phyloP scores from a whole-genome alignment of 2,329 filamentous ascomycete species.

The Neofusicoccum laricinum region DNA sequence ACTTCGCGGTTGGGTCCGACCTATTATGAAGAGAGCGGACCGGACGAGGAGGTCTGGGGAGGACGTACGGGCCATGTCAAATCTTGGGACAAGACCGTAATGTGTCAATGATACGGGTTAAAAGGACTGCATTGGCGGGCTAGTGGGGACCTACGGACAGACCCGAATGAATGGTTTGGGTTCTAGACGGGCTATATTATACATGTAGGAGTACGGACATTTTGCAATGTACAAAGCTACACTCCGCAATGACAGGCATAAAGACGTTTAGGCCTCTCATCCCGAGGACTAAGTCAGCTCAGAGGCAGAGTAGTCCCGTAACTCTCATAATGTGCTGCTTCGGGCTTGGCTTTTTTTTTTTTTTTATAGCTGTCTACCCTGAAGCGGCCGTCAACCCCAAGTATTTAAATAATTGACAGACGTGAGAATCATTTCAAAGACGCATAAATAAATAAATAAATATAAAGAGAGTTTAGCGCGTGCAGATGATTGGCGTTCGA shows the following conservation, averaged over 20 bases:
- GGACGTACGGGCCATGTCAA: background rate
- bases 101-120: background rate
- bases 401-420: too few species aligned
- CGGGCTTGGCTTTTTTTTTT: too few species aligned
- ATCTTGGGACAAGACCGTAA: background rate
- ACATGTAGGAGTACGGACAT: background rate
- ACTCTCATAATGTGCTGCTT: too few species aligned
- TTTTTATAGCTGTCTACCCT: too few species aligned
- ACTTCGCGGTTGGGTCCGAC: background rate
- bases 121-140: background rate
- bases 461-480: too few species aligned
- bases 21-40: background rate
- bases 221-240: background rate
- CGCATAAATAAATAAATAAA: too few species aligned
- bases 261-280: too few species aligned
- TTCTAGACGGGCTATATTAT: slow-evolving; percentile 7
- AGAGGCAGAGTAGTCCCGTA: too few species aligned
- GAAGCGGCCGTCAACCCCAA: too few species aligned
- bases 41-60: background rate
- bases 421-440: too few species aligned
- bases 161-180: background rate
- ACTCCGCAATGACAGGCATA: background rate
- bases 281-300: too few species aligned
- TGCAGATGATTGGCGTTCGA: too few species aligned
- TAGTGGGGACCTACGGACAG: background rate